Conservation (phyloP, 768 basidiomycete species). For the Royoungia palumana region DNA sequence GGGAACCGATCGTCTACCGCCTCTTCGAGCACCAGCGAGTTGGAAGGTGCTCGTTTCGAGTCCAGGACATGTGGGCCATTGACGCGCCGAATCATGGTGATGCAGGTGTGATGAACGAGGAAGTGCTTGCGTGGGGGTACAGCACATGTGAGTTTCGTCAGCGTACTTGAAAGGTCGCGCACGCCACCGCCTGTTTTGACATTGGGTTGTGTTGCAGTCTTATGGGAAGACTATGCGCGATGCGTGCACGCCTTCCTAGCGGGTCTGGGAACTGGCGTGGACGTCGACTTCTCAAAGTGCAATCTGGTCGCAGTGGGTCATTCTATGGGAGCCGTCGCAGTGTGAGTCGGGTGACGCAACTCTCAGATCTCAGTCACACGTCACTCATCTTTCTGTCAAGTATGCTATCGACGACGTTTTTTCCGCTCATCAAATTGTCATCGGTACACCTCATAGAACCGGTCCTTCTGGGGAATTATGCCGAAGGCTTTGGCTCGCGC, state of each 20-base stretch:
- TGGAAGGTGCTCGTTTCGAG: not conserved
- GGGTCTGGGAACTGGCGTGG: not conserved
- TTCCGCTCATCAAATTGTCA: conserved; percentile 2
- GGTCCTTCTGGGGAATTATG: not conserved
- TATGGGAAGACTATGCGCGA: conserved; percentile 1
- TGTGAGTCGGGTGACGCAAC: not conserved
- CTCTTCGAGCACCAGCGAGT: not conserved
- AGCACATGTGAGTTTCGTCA: not conserved
- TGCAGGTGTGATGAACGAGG: conserved; percentile 9
- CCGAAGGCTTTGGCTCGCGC: not conserved
- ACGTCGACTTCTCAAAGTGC: conserved; percentile 9
- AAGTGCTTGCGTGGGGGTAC: conserved; percentile 2
- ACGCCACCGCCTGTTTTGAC: not conserved
- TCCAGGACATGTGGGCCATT: conserved; percentile 10
- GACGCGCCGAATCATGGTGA: conserved; percentile 10
- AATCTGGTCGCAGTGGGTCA: not conserved
- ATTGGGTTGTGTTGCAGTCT: not conserved
- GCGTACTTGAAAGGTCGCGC: too few species aligned
- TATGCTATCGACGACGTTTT: not conserved
- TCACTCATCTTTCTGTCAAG: not conserved
- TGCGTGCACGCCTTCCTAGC: conserved; percentile 5
- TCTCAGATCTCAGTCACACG: not conserved
- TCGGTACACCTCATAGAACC: conserved; percentile 8
- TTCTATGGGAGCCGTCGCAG: not conserved
- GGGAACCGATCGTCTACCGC: conserved; percentile 3